Base-by-base conservation (phyloP, 2,329 filamentous ascomycete species). In the Phaeosphaeriaceae sp. region DNA sequence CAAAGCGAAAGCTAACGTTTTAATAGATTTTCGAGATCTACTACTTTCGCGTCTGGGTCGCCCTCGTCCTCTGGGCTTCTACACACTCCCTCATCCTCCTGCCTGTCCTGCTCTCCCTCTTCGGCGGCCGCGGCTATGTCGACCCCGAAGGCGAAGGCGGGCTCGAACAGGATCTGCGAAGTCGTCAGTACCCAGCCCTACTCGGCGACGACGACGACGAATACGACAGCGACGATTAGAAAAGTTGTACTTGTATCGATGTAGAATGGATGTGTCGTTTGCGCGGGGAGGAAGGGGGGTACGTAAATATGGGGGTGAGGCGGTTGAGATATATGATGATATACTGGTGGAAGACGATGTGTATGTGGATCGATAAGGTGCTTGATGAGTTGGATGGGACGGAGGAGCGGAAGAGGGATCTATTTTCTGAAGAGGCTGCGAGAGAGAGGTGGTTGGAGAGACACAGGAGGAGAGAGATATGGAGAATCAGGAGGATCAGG, bases 1-100 rank as follows among this genome's bases (percentile, higher is more conserved):
- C n/a, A n/a, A n/a, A n/a, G n/a, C n/a, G n/a, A n/a, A n/a, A n/a
- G 13, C 40, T 20, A 10, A 19, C 6, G 17, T 17, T n/a, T 17
- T 2, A 11, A 7, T 54, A 76, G 86, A 99, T 99, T 73, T 99
- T 99, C 71, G 96, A 99, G 81, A 92, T 99, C 57, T 99, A 99
- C 80, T 99, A 99, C 79, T 99, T 99, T 84, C 87, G 95, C 45
- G 91, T 99, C 45, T 99, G 95, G 95, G 82, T 97, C 19, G 90
- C 93, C 7, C 85, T 99, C 54, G 93, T 99, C 11, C 76, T 96
- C 10, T 94, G 97, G 76, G 96, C 93, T 2, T 92, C 92, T 7
- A 85, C 89, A 10, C 95, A 99, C 76, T 92, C 95, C 0, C 83
- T 99, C 48, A 86, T 99, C 7, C 96, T 98, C 76, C 81, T 99